phyloP scores from a whole-genome alignment of 2,329 filamentous ascomycete species.

The Teratosphaeria destructans region DNA sequence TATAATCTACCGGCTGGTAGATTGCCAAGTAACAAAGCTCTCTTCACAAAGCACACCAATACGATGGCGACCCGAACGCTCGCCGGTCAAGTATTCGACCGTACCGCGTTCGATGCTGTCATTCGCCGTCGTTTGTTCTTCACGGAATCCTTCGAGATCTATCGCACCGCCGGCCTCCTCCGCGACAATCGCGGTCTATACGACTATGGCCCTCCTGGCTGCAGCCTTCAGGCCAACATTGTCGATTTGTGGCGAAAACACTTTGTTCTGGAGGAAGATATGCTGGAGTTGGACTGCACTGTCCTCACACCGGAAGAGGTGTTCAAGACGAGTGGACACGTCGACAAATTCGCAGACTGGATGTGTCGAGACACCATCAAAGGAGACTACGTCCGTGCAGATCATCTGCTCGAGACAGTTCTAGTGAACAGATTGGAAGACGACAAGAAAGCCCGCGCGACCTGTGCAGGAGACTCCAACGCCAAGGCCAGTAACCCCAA shows the following conservation, averaged over 20 bases:
- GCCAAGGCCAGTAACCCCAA: conserved; percentile 43
- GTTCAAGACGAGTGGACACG: conserved; percentile 85
- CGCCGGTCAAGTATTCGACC: conserved; percentile 83
- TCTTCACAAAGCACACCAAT: too few relatives aligned
- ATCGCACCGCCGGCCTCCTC: conserved; percentile 35
- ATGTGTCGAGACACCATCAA: conserved; percentile 89
- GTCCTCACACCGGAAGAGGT: conserved; percentile 89
- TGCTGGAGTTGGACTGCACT: conserved; percentile 90
- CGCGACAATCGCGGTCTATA: conserved; percentile 49
- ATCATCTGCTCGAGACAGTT: conserved; percentile 92
- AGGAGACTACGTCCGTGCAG: conserved; percentile 89
- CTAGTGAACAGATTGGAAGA: conserved; percentile 79
- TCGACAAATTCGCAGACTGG: conserved; percentile 97
- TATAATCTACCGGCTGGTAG: too few relatives aligned
- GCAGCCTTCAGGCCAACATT: conserved; percentile 76
- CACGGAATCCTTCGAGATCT: conserved; percentile 92
- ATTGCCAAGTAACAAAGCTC: too few relatives aligned
- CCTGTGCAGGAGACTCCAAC: conserved; percentile 63
- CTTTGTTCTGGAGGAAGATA: conserved; percentile 86
- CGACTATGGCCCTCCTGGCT: conserved; percentile 86
- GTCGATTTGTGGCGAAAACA: conserved; percentile 86
- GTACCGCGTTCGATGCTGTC: conserved; percentile 68
- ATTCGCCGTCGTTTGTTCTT: conserved; percentile 86
- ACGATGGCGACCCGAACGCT: conserved; percentile 45
- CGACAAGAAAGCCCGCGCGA: conserved; percentile 82